phyloP scores from a whole-genome alignment of 768 basidiomycete genomes.

The Russula olivacea region DNA sequence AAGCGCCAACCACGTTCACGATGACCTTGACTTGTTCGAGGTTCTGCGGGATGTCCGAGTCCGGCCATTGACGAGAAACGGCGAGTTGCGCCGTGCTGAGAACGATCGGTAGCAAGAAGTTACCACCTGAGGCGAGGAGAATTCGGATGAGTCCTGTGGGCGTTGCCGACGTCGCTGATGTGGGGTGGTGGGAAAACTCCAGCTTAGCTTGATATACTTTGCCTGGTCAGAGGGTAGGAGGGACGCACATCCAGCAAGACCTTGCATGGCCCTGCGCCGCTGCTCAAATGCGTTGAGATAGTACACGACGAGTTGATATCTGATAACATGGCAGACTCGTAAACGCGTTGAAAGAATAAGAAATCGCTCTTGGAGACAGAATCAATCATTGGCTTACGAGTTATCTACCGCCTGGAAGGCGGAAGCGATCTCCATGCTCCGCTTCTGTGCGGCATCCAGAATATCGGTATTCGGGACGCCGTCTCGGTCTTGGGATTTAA shows the following conservation, averaged over 20 bases:
- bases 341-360: not conserved
- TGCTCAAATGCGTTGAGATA: constrained; percentile 17
- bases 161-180: constrained; percentile 15
- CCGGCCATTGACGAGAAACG: constrained; percentile 14
- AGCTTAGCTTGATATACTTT: too few relatives aligned
- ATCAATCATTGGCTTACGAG: not conserved
- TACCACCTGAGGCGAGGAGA: constrained; percentile 12
- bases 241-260: constrained; percentile 2
- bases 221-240: too few relatives aligned
- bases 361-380: too few relatives aligned
- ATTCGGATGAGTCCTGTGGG: not conserved
- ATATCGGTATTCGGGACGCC: constrained; percentile 15
- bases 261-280: constrained; percentile 1
- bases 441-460: constrained; percentile 15
- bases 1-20: constrained; percentile 16
- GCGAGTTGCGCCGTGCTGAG: constrained; percentile 19
- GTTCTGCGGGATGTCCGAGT: constrained; percentile 16
- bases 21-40: constrained; percentile 19
- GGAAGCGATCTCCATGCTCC: constrained; percentile 19
- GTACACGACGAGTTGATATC: constrained; percentile 19
- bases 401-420: constrained; percentile 18
- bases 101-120: constrained; percentile 18
- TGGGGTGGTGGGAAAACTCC: not conserved
- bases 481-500: constrained; percentile 6
- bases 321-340: not conserved